Evolutionary conservation across 2,329 filamentous ascomycete species (phyloP).

Genomic region (Davidsoniella virescens): DNA sequence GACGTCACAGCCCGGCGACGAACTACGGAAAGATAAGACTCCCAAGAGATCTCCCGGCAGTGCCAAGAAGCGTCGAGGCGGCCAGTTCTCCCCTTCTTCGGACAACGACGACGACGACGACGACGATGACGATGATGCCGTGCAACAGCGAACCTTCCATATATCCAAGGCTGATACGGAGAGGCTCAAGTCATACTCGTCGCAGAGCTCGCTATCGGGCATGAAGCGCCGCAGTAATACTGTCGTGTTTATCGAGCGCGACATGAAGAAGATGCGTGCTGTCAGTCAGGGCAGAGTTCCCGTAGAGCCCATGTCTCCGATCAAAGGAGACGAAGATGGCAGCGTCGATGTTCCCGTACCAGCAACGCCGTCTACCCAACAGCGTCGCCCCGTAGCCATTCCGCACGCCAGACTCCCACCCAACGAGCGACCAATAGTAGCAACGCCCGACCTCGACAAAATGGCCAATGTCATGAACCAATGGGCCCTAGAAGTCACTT

Average conservation of each 20-base stretch:
- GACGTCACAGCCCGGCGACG: conserved; percentile 26
- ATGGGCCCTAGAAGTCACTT: conserved; percentile 32
- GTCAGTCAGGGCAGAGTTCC: background rate
- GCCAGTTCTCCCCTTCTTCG: conserved; percentile 18
- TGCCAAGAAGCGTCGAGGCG: conserved; percentile 15
- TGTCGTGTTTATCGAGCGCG: conserved; percentile 41
- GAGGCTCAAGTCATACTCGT: conserved; percentile 6
- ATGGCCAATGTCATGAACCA: conserved; percentile 39
- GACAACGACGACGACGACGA: no score
- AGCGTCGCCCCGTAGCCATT: conserved; percentile 10
- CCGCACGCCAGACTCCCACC: conserved; percentile 19
- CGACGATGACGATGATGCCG: conserved; percentile 8
- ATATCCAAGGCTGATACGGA: conserved; percentile 12
- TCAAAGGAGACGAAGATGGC: background rate
- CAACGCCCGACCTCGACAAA: conserved; percentile 29
- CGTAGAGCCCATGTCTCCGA: background rate
- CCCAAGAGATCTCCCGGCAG: background rate
- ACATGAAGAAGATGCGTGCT: conserved; percentile 22
- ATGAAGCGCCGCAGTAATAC: conserved; percentile 15
- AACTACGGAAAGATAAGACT: conserved; percentile 14
- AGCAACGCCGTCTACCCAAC: conserved; percentile 9
- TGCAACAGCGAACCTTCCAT: conserved; percentile 10
- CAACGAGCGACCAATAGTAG: conserved; percentile 21
- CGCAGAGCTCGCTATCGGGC: conserved; percentile 2
- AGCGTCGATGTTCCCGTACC: conserved; percentile 10